Evolutionary conservation across 345 rosid genomes (phyloP).

Genomic region (Eucalyptus curtisii): DNA sequence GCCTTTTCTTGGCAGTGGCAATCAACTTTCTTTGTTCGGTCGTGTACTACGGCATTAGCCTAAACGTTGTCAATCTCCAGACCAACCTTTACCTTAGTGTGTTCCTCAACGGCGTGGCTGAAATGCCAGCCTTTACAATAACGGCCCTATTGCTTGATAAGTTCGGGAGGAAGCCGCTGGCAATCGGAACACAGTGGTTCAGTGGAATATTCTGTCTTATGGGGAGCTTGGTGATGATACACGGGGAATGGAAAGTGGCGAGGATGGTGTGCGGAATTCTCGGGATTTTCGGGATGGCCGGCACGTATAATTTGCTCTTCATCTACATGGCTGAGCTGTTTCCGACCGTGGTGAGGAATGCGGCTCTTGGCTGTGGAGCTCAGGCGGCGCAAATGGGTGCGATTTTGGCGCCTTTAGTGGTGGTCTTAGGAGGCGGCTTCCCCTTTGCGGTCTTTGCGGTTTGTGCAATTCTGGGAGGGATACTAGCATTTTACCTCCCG

Average conservation of each 20-base stretch:
- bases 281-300: slow-evolving; percentile 84
- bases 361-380: slow-evolving; percentile 60
- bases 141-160: slow-evolving; percentile 56
- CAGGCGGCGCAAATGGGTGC: no score
- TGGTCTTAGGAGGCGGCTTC: slow-evolving; percentile 46
- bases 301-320: slow-evolving; percentile 68
- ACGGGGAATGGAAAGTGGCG: slow-evolving; percentile 40
- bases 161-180: slow-evolving; percentile 66
- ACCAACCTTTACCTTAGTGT: slow-evolving; percentile 72
- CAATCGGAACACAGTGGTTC: slow-evolving; percentile 66
- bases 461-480: slow-evolving; percentile 55
- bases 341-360: slow-evolving; percentile 83
- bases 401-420: not conserved
- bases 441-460: slow-evolving; percentile 62
- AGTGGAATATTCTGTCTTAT: slow-evolving; percentile 54
- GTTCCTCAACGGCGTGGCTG: slow-evolving; percentile 59
- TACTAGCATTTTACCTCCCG: slow-evolving; percentile 43
- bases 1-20: slow-evolving; percentile 36
- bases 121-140: slow-evolving; percentile 67
- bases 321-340: slow-evolving; percentile 79
- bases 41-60: slow-evolving; percentile 74
- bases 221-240: slow-evolving; percentile 23
- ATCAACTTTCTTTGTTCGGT: slow-evolving; percentile 58
- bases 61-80: slow-evolving; percentile 70
- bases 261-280: slow-evolving; percentile 62